Percentiles rank a stretch among this genome's conserved stretches.
phyloP scores from a whole-genome alignment of 202 grass and related monocot genomes.

The Miscanthus sacchariflorus region DNA sequence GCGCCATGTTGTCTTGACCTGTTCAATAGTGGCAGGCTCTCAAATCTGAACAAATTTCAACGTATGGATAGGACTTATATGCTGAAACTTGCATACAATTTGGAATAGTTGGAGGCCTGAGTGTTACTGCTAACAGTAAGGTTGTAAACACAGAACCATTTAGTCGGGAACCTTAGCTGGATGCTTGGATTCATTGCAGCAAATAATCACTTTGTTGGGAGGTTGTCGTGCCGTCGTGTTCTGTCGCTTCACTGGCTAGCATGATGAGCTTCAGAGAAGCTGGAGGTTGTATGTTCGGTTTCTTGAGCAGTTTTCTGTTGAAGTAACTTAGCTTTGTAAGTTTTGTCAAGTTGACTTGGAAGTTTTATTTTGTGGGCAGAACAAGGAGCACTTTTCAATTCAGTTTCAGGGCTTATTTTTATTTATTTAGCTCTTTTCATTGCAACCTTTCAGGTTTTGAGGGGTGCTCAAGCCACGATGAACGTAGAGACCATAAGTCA shows the following conservation, averaged over 20 bases:
- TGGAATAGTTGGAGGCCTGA: not conserved
- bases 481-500: conserved; percentile 65
- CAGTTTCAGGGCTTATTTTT: not conserved
- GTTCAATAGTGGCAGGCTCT: conserved; percentile 15
- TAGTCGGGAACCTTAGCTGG: not conserved
- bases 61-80: not conserved
- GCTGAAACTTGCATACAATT: not conserved
- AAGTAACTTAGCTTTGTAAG: conserved; percentile 6
- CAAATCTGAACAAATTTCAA: not conserved
- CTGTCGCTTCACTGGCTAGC: not conserved
- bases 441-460: conserved; percentile 62
- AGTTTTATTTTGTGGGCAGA: not conserved
- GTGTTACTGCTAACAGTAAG: not conserved
- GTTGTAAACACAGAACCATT: not conserved
- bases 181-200: not conserved
- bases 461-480: conserved; percentile 73
- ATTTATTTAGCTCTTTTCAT: conserved; percentile 22
- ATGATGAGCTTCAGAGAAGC: not conserved
- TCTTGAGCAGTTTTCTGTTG: not conserved
- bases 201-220: conserved; percentile 27
- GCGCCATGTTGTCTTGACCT: conserved; percentile 13
- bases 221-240: not conserved
- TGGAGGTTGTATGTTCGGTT: not conserved
- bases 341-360: not conserved
- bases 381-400: not conserved